phyloP scores from a whole-genome alignment of 2,329 filamentous ascomycete genomes.

The Saccharata proteae region DNA sequence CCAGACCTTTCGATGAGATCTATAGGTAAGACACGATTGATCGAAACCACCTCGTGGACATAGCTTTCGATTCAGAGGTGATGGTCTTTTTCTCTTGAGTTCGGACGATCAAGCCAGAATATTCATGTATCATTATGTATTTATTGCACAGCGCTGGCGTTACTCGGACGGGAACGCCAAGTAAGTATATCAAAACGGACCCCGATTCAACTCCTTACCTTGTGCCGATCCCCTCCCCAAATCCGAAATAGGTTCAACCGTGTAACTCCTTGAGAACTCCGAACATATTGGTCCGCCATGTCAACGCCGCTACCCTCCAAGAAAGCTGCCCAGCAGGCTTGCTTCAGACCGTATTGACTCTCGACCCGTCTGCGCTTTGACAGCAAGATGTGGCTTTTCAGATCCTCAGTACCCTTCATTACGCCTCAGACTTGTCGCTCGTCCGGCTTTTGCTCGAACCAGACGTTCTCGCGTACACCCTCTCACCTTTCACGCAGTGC shows the following conservation, averaged over 20 bases:
- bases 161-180: neutral
- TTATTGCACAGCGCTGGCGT: slow-evolving; percentile 9
- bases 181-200: slow-evolving; percentile 7
- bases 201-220: slow-evolving; percentile 8
- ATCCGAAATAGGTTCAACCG: neutral
- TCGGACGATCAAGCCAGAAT: no score
- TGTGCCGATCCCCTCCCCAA: no score
- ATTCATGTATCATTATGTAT: slow-evolving; percentile 9
- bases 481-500: slow-evolving; percentile 53
- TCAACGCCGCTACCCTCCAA: no score
- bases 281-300: no score
- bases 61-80: no score
- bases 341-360: no score
- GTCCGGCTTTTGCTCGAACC: slow-evolving; percentile 7
- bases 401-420: neutral
- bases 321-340: no score
- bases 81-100: no score
- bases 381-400: no score
- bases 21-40: slow-evolving; percentile 70
- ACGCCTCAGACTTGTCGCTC: slow-evolving; percentile 8
- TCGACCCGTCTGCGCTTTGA: no score
- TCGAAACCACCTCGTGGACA: no score
- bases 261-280: no score
- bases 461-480: slow-evolving; percentile 20
- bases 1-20: slow-evolving; percentile 90